Evolutionary conservation across 768 basidiomycete genomes (phyloP), one percentile per base, ranked within the genome.

Genomic region (Lactarius sp.): DNA sequence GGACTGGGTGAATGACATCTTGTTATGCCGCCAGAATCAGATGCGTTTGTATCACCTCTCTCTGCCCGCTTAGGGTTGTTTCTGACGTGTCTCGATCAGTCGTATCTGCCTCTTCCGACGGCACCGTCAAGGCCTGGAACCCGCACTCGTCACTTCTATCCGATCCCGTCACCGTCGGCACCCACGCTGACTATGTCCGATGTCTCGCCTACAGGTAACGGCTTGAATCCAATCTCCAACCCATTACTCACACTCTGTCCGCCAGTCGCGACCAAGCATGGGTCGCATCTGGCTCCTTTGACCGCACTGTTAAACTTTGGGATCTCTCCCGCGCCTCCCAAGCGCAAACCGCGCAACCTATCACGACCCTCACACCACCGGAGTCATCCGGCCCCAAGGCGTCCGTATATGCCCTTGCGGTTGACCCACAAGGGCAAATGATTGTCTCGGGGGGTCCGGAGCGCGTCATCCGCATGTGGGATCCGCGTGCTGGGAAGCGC

Each of bases 1-100:
- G 1, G 95, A 98, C 75, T 99, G 96, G 96, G 85, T 98, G 41
- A 99, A 97, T 71, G 96, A 98, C 70, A 84, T 98, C 52, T 71
- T 94, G 3, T 80, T 99, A 18, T 94, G 92, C 76, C 95, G 98
- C 71, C 81, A 85, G 65, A 94, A 97, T 68, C 94, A 95, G 72
- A 97, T 90, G 3, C 78, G 91, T 88, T 54, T 50, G 85, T 75
- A 3, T 34, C 47, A 14, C 16, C 34, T 1, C 6, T 50, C 44
- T 44, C 3, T 39, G 50, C 64, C 16, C 49, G 6, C 42, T 8
- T 41, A 9, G 22, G 5, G 9, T 13, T 36, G 13, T 36, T 22
- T 16, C 55, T 56, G 44, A 44, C 44, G n/a, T 37, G 20, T 51
- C 49, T 59, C 41, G 52, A 53, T 66, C 66, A 86, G 91, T 98